These are phyloP conservation scores for Globisporangium mamillatum DNA, from an alignment of 352 stramenopile genomes.

Conservation along the genomic window DNA sequence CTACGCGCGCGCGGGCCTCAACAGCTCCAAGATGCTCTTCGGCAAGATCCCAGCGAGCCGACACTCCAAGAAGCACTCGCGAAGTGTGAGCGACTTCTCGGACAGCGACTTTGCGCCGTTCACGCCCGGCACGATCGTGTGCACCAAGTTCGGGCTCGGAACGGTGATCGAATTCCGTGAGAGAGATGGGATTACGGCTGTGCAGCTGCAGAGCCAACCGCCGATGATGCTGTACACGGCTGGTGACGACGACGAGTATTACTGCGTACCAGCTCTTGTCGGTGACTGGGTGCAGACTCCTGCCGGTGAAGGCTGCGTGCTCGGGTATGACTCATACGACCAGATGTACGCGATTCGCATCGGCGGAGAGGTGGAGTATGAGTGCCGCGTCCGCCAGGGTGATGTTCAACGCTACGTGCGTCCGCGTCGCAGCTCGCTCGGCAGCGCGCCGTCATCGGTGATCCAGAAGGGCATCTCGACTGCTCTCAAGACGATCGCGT, in stretches of 20 bases:
- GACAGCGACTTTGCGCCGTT: slow-evolving; percentile 43
- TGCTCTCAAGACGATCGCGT: slow-evolving; percentile 57
- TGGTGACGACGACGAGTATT: slow-evolving; percentile 37
- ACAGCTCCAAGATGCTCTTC: slow-evolving; percentile 50
- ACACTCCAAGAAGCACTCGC: slow-evolving; percentile 26
- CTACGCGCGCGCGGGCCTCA: slow-evolving; percentile 46
- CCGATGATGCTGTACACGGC: slow-evolving; percentile 37
- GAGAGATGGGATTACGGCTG: slow-evolving; percentile 47
- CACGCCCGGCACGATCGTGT: slow-evolving; percentile 41
- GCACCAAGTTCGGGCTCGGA: slow-evolving; percentile 62
- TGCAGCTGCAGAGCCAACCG: slow-evolving; percentile 41
- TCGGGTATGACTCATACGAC: slow-evolving; percentile 43
- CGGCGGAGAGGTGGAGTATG: slow-evolving; percentile 34
- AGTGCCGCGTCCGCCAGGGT: slow-evolving; percentile 31
- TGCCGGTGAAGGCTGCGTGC: slow-evolving; percentile 46
- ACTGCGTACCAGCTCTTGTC: slow-evolving; percentile 53
- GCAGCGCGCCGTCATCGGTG: slow-evolving; percentile 28
- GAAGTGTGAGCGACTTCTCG: slow-evolving; percentile 42
- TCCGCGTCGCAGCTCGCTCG: slow-evolving; percentile 29
- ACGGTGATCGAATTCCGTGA: slow-evolving; percentile 48
- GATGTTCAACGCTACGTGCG: slow-evolving; percentile 44
- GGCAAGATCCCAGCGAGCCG: slow-evolving; percentile 23
- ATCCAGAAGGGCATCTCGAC: slow-evolving; percentile 45
- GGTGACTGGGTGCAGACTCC: slow-evolving; percentile 61
- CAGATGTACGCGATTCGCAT: slow-evolving; percentile 59